Base-by-base conservation (phyloP, 805 yeast species). In the Hemisphaericaspora nanyangensis region DNA sequence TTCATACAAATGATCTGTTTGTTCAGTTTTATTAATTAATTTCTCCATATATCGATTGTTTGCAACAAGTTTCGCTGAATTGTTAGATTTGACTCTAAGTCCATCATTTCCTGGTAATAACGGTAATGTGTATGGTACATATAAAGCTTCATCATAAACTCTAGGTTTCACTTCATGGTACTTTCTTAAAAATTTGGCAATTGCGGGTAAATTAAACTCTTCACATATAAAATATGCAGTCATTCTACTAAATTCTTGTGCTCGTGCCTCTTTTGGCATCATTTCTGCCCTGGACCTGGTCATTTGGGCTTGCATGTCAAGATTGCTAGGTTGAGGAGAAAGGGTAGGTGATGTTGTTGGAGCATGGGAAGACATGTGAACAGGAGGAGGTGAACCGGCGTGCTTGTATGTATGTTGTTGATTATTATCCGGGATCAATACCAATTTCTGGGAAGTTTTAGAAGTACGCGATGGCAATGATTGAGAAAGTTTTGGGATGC, bases 211-310 rank as follows among this genome's bases (percentile, higher is more conserved):
- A 51, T 85, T 74, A 52, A 88, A 82, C 24, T 84, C 86, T 42
- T 88, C 97, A 13, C 96, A 82, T 5, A 90, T 82, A 48, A 88
- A 77, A 61, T 91, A 91, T 1, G 98, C 97, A 0, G 98, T 90
- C 40, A 90, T 89, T 46, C 99, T 63, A 29, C 95, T 80, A 47
- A 83, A 74, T 44, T 80, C 84, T 20, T 73, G 77, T 6, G 79
- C 77, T 32, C 86, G 56, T 22, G 67, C 65, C 29, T 80, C 85
- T 48, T 74, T 80, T 27, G 76, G 71, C 77, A 75, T 70, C 39
- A 72, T 59, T 52, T 77, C 86, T 5, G 81, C 85, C 11, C 73
- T 40, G n/a, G 71, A 64, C 15, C 74, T 43, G 36, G 57, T 64
- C n/a, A 64, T 58, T 46, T 58, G 66, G 5, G 58, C 49, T 34